Percentiles rank a stretch among this genome's conserved stretches.
These are phyloP conservation scores for Diaporthe helianthi DNA, from an alignment of 2,329 filamentous ascomycete genomes.

Conservation along the genomic window DNA sequence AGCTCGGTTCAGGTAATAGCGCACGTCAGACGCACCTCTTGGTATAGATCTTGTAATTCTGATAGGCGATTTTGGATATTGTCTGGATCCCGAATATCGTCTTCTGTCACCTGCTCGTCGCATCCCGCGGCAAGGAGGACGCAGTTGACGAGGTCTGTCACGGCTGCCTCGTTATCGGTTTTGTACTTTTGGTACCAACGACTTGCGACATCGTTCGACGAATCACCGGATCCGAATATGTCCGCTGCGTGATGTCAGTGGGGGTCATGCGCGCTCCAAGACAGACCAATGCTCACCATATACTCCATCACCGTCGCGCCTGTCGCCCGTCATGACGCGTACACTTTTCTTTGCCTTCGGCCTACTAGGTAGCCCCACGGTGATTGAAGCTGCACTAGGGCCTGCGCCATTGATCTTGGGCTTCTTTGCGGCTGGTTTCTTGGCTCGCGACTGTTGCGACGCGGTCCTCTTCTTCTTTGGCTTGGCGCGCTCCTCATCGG, in stretches of 20 bases:
- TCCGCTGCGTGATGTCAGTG: constrained; percentile 57
- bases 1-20: constrained; percentile 27
- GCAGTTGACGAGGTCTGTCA: constrained; percentile 71
- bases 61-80: constrained; percentile 79
- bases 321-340: constrained; percentile 56
- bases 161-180: constrained; percentile 58
- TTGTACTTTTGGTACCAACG: constrained; percentile 67
- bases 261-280: constrained; percentile 7
- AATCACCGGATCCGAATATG: constrained; percentile 66
- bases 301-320: constrained; percentile 59
- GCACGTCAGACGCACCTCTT: constrained; percentile 64
- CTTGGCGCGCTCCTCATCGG: constrained; percentile 53
- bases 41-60: constrained; percentile 88
- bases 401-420: constrained; percentile 67
- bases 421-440: constrained; percentile 68
- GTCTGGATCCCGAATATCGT: constrained; percentile 90
- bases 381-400: constrained; percentile 46
- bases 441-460: constrained; percentile 53
- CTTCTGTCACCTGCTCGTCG: constrained; percentile 75
- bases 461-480: constrained; percentile 43
- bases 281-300: constrained; percentile 55
- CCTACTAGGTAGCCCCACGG: constrained; percentile 55
- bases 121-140: constrained; percentile 79
- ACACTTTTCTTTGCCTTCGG: constrained; percentile 66
- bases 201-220: constrained; percentile 62